Evolutionary conservation across 1,139 yeast genomes (phyloP).

Genomic region (Taphrina confusa): DNA sequence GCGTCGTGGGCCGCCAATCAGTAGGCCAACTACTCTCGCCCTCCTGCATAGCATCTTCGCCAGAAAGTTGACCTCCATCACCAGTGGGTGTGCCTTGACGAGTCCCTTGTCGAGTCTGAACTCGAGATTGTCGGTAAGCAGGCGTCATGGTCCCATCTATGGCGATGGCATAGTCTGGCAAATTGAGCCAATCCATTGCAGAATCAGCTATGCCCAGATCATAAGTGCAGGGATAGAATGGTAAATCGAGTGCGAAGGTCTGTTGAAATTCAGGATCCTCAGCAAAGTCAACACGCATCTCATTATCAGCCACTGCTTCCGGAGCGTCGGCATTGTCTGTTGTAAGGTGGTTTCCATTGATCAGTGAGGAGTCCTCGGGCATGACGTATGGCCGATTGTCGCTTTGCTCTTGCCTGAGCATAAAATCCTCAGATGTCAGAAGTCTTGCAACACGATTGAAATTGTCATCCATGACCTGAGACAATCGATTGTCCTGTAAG

Average conservation of each 20-base stretch:
- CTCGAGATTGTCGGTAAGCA: neutral
- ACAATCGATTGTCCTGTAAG: neutral
- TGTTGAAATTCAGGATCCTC: neutral
- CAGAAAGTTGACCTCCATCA: neutral
- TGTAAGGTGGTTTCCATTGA: no score
- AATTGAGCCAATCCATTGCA: neutral
- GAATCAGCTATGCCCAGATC: neutral
- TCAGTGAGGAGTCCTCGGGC: neutral
- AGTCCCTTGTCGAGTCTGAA: neutral
- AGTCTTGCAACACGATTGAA: neutral
- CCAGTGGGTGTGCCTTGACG: neutral
- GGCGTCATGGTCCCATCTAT: neutral
- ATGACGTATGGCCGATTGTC: neutral
- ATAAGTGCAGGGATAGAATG: neutral
- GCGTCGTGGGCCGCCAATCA: neutral
- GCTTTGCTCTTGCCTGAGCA: neutral
- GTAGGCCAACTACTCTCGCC: neutral
- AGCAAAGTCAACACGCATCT: neutral
- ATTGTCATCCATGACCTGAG: neutral
- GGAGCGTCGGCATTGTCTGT: neutral
- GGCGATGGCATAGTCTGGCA: neutral
- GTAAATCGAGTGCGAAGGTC: neutral
- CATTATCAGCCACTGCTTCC: neutral
- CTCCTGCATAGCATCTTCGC: neutral
- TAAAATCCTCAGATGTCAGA: neutral